Percentiles rank a stretch among this genome's conserved stretches.
These are phyloP conservation scores for Epichloe coenophiala DNA, from an alignment of 2,329 filamentous ascomycete genomes.

Conservation along the genomic window DNA sequence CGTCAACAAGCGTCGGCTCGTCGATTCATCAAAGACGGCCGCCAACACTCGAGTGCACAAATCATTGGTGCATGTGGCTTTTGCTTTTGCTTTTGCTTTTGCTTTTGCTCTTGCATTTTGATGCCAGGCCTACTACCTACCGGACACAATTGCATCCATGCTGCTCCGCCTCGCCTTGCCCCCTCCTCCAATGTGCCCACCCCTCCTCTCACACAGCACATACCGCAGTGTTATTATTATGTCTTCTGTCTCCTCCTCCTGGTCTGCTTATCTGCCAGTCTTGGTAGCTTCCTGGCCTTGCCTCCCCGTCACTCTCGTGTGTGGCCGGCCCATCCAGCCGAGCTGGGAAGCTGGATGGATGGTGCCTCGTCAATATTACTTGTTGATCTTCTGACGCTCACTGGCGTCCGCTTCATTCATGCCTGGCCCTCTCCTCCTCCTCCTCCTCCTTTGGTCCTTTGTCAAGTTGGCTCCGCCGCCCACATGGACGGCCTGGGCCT, in stretches of 20 bases:
- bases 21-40: background rate
- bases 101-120: too few species aligned
- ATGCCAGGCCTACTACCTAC: too few species aligned
- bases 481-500: background rate
- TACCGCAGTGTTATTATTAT: background rate
- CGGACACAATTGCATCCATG: too few species aligned
- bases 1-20: background rate
- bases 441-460: background rate
- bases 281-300: background rate
- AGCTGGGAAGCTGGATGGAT: background rate
- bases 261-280: background rate
- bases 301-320: background rate
- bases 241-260: background rate
- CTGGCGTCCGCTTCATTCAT: conserved; percentile 4
- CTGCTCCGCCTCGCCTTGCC: too few species aligned
- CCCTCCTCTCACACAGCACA: background rate
- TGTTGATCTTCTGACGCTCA: conserved; percentile 2
- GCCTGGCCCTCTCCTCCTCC: background rate
- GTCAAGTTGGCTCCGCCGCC: background rate
- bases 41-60: too few species aligned
- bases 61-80: too few species aligned
- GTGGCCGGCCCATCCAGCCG: conserved; percentile 2
- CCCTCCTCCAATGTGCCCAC: too few species aligned
- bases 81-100: too few species aligned
- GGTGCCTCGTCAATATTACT: background rate